Evolutionary conservation across 768 basidiomycete genomes (phyloP).

Genomic region (Macrolepiota fuliginosa): DNA sequence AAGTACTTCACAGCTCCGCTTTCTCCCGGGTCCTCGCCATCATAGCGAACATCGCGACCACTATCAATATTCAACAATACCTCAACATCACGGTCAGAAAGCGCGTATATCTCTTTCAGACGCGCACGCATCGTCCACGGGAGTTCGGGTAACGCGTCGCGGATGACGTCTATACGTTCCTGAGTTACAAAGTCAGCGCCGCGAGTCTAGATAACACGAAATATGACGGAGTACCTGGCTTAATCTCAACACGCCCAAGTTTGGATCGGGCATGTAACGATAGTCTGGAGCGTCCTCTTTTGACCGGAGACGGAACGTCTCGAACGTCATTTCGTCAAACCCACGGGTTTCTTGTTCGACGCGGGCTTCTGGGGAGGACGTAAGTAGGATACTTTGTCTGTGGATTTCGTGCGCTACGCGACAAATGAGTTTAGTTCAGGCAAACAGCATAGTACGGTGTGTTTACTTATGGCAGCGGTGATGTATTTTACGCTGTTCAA

Average conservation of each 20-base stretch:
- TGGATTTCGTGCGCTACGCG: conserved; percentile 73
- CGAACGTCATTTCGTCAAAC: conserved; percentile 77
- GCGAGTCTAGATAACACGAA: too few species aligned
- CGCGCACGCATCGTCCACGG: conserved; percentile 62
- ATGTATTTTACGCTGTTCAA: conserved; percentile 89
- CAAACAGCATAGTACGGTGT: not conserved
- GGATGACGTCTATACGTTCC: conserved; percentile 59
- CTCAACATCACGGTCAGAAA: conserved; percentile 67
- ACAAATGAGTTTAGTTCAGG: not conserved
- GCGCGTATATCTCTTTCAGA: conserved; percentile 42
- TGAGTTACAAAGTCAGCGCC: conserved; percentile 23
- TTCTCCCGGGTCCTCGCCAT: conserved; percentile 40
- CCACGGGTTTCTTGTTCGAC: conserved; percentile 89
- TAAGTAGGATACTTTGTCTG: conserved; percentile 67
- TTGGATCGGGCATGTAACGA: conserved; percentile 97
- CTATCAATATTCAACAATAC: conserved; percentile 75
- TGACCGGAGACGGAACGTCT: conserved; percentile 79
- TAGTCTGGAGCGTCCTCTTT: conserved; percentile 98
- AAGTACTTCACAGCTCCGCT: conserved; percentile 68
- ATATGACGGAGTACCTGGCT: conserved; percentile 35
- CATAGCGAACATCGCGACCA: conserved; percentile 57
- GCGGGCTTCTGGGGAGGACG: conserved; percentile 27
- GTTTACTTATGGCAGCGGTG: conserved; percentile 78
- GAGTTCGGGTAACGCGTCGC: conserved; percentile 66
- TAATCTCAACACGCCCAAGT: conserved; percentile 73